Conservation (phyloP, 495 filamentous ascomycete genomes). For the Choiromyces venosus region DNA sequence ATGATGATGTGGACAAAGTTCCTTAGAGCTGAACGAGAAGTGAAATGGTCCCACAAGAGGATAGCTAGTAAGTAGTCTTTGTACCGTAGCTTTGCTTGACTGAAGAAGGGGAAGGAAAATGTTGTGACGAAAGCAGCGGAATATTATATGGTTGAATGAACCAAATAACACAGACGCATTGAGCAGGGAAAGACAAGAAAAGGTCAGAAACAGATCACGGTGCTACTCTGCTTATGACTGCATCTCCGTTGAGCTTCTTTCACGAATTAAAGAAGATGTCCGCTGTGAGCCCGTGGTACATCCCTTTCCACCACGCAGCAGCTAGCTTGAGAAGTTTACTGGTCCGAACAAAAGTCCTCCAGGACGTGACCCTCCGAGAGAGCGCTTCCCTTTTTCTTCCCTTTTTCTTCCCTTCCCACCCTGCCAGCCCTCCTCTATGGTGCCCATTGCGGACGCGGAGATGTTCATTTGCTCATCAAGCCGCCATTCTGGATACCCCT, state of each 20-base stretch:
- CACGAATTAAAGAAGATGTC: constrained; percentile 34
- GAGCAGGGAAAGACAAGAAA: constrained; percentile 30
- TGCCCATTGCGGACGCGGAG: constrained; percentile 33
- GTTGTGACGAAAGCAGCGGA: constrained; percentile 33
- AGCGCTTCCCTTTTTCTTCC: background rate
- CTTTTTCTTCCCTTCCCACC: constrained; percentile 10
- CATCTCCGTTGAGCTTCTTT: constrained; percentile 29
- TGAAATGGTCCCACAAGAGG: background rate
- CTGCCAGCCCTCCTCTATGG: constrained; percentile 26
- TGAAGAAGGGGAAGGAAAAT: background rate
- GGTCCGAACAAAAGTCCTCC: constrained; percentile 25
- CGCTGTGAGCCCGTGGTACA: constrained; percentile 34
- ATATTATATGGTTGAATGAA: constrained; percentile 33
- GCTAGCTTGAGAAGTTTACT: constrained; percentile 35
- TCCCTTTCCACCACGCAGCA: constrained; percentile 22
- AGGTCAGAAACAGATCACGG: constrained; percentile 34
- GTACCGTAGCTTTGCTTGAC: background rate
- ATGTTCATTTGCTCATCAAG: constrained; percentile 36
- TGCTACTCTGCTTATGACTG: constrained; percentile 37
- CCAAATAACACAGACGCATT: constrained; percentile 24
- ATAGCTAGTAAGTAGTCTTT: background rate
- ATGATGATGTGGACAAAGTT: background rate
- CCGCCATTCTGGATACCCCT: constrained; percentile 39
- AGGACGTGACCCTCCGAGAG: constrained; percentile 13
- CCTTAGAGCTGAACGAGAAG: background rate